Evolutionary conservation across 306 rosid genomes (phyloP), one percentile per base, ranked within the genome.

Genomic region (Begonia loranthoides): DNA sequence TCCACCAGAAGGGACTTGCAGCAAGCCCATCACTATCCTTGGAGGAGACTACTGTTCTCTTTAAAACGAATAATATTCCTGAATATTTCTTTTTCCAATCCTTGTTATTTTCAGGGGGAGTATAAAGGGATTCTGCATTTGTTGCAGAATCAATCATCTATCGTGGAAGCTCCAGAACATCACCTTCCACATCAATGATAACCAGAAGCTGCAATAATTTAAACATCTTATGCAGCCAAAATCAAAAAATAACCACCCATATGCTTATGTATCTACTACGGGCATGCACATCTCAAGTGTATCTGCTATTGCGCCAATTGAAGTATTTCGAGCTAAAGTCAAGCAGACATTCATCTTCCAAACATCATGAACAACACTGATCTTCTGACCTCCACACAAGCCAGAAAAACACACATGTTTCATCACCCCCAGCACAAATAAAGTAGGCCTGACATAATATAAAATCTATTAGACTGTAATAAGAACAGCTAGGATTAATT

Each of bases 11-110:
- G 94, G 71, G 54, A 73, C 62, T 63, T 86, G 96, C 44, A 93
- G 99, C 75, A 92, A 74, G 45, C 99, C 99, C 99, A 92, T 92
- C 57, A 38, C 64, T 49, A 54, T 39, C 55, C 45, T 52, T 59
- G 17, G 43, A 21, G 55, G 39, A 24, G 40, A 54, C 60, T 16
- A 63, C 55, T 45, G 41, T 3, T 48, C 17, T 65, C 51, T 63
- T 65, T 48, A 41, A 15, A 43, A 61, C n/a, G 34, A 54, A 54
- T 38, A 48, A 43, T 65, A 57, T 47, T 49, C 43, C 54, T 45
- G n/a, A n/a, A n/a, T n/a, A n/a, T n/a, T n/a, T n/a, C n/a, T 47
- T 47, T 33, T 13, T 64, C 59, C 50, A 49, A 56, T 66, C 50
- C 7, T 28, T 17, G 8, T 28, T 28, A 28, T 28, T 28, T 28